Conservation (phyloP, 1,139 yeast species). For the Wickerhamomyces sp. region DNA sequence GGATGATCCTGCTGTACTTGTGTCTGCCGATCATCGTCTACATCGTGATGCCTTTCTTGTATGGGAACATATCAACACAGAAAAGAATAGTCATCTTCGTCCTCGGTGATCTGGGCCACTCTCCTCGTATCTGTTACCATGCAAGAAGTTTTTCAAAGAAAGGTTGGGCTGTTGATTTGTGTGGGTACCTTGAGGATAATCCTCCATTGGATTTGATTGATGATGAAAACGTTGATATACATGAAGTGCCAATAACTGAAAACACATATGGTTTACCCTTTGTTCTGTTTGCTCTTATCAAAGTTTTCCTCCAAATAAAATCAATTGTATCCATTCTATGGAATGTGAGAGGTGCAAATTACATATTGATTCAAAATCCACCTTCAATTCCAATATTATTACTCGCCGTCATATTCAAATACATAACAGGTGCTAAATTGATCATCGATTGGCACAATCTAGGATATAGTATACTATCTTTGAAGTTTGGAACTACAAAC, state of each 20-base stretch:
- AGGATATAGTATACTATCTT: slow-evolving; percentile 76
- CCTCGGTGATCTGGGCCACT: slow-evolving; percentile 90
- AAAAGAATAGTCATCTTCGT: slow-evolving; percentile 71
- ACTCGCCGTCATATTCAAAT: slow-evolving; percentile 51
- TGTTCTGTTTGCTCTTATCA: slow-evolving; percentile 51
- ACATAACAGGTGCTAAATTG: slow-evolving; percentile 52
- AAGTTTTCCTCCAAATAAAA: slow-evolving; percentile 53
- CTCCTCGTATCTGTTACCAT: slow-evolving; percentile 94
- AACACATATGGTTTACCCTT: slow-evolving; percentile 47
- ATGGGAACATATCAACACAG: slow-evolving; percentile 31
- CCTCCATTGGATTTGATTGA: slow-evolving; percentile 49
- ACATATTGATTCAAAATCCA: slow-evolving; percentile 83
- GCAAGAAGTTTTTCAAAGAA: slow-evolving; percentile 67
- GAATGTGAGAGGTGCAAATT: slow-evolving; percentile 58
- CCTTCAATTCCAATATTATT: slow-evolving; percentile 84
- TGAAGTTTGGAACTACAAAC: slow-evolving; percentile 42
- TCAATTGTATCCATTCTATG: slow-evolving; percentile 44
- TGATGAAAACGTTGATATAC: slow-evolving; percentile 47
- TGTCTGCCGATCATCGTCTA: slow-evolving; percentile 32
- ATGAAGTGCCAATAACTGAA: slow-evolving; percentile 41
- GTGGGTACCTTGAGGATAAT: slow-evolving; percentile 72
- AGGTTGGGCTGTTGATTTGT: slow-evolving; percentile 73
- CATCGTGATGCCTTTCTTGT: slow-evolving; percentile 28
- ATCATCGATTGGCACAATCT: slow-evolving; percentile 96
- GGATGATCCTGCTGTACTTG: slow-evolving; percentile 30